Evolutionary conservation across 495 filamentous ascomycete genomes (phyloP).

Genomic region (Staphylotrichum longicolle): DNA sequence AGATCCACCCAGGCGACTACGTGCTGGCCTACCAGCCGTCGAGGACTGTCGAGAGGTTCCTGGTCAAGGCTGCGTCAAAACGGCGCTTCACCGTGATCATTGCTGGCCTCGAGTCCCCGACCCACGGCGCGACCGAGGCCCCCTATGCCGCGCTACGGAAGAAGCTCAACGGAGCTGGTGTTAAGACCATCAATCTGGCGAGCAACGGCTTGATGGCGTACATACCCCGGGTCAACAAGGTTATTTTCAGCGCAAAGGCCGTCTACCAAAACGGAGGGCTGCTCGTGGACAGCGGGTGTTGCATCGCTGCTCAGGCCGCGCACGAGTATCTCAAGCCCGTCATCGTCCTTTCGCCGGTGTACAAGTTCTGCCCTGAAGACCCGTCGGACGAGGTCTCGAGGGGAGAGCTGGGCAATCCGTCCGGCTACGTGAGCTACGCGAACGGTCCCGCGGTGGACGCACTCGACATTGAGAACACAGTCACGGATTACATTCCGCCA

Average conservation of each 20-base stretch:
- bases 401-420: constrained; percentile 78
- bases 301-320: constrained; percentile 77
- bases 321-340: constrained; percentile 75
- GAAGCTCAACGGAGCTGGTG: constrained; percentile 69
- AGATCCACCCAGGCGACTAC: constrained; percentile 87
- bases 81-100: constrained; percentile 85
- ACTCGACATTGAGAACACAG: constrained; percentile 74
- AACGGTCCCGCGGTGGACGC: constrained; percentile 72
- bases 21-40: constrained; percentile 82
- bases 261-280: constrained; percentile 84
- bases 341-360: constrained; percentile 79
- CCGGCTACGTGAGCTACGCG: constrained; percentile 67
- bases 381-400: constrained; percentile 73
- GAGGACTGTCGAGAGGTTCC: constrained; percentile 78
- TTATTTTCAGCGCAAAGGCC: constrained; percentile 80
- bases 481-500: constrained; percentile 78
- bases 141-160: constrained; percentile 61
- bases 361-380: constrained; percentile 86
- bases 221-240: constrained; percentile 92
- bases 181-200: constrained; percentile 76
- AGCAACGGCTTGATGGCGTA: constrained; percentile 84
- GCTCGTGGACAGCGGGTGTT: constrained; percentile 74
- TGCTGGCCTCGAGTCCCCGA: constrained; percentile 48
- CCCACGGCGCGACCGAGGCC: constrained; percentile 46
- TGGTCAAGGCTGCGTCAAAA: constrained; percentile 78